These are phyloP conservation scores for Sarocladium kiliense DNA, from an alignment of 2,329 filamentous ascomycete species.

Conservation along the genomic window DNA sequence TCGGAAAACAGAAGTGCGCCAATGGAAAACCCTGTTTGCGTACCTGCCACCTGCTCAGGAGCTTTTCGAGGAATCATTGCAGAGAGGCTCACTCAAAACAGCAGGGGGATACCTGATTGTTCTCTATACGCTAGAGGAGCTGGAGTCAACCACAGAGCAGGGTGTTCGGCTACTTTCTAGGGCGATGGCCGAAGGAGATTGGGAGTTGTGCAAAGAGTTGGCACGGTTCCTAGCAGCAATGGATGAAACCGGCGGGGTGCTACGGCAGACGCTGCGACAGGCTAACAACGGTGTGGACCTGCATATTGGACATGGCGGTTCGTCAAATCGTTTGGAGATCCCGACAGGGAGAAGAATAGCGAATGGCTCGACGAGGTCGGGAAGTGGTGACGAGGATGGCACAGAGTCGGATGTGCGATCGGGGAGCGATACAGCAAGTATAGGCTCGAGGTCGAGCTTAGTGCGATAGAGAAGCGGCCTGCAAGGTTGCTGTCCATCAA, in stretches of 20 bases:
- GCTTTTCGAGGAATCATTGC: conserved; percentile 87
- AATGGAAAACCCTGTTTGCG: conserved; percentile 89
- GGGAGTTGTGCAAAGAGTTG: conserved; percentile 92
- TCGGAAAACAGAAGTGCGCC: conserved; percentile 90
- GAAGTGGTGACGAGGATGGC: conserved; percentile 27
- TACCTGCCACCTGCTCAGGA: conserved; percentile 87
- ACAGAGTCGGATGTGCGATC: conserved; percentile 31
- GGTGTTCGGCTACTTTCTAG: conserved; percentile 75
- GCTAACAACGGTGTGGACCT: conserved; percentile 39
- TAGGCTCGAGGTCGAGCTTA: conserved; percentile 23
- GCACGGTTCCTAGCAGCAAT: conserved; percentile 92
- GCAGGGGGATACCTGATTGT: conserved; percentile 96
- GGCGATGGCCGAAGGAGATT: conserved; percentile 81
- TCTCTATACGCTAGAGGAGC: conserved; percentile 74
- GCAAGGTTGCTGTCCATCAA: too few species aligned
- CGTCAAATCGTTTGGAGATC: not conserved
- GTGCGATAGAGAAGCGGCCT: too few species aligned
- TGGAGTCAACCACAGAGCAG: conserved; percentile 66
- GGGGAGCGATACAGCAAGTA: conserved; percentile 30
- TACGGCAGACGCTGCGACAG: conserved; percentile 66
- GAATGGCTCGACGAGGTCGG: conserved; percentile 24
- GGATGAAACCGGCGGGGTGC: conserved; percentile 76
- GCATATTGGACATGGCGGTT: conserved; percentile 19
- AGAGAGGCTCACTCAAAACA: conserved; percentile 82
- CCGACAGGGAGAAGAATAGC: not conserved